Base-by-base conservation (phyloP, 2,329 filamentous ascomycete genomes). In the Fusarium avenaceum region DNA sequence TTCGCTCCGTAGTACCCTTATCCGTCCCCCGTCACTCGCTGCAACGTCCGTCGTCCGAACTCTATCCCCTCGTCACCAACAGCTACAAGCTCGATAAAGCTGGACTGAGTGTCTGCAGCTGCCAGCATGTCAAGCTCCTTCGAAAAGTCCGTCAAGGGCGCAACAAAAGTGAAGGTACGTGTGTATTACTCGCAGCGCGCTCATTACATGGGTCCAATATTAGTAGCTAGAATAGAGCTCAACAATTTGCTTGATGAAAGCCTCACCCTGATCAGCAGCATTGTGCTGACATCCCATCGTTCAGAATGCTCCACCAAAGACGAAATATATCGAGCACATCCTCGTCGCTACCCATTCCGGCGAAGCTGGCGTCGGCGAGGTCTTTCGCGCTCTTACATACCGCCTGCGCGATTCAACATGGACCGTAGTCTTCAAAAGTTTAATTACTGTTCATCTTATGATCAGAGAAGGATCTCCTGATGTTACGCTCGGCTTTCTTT, bases 271-370 rank as follows among this genome's bases (percentile, higher is more conserved):
- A 5, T 4, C 9, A 30, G 19, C 8, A 19, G 33, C 38, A 24
- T 33, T 22, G 24, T 64, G 24, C 61, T 64, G 35, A 64, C 47
- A 5, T 38, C 22, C 15, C n/a, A 33, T 32, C 45, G 33, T 20
- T 17, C 47, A 96, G 93, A 92, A 94, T 81, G 96, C 96, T 72
- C 93, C 96, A 66, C 96, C 96, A 51, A 99, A 99, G 84, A 96
- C 95, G 57, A 99, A 99, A 82, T 99, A 98, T 83, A 96, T 99
- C 83, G 96, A 99, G 80, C 94, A 97, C 78, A 97, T 99, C 77
- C 87, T 99, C 58, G 87, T 97, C 71, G 95, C 96, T 67, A 99
- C 96, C 38, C 93, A 97, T 81, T 91, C 94, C 22, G 96, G 94
- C 72, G 96, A 99, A 81, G 92, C 93, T 54, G 96, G 95, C 71